A percentile compares a stretch with the other conserved stretches of the same genome.
phyloP scores from a whole-genome alignment of 139 green algal species.

The Closterium sp. region DNA sequence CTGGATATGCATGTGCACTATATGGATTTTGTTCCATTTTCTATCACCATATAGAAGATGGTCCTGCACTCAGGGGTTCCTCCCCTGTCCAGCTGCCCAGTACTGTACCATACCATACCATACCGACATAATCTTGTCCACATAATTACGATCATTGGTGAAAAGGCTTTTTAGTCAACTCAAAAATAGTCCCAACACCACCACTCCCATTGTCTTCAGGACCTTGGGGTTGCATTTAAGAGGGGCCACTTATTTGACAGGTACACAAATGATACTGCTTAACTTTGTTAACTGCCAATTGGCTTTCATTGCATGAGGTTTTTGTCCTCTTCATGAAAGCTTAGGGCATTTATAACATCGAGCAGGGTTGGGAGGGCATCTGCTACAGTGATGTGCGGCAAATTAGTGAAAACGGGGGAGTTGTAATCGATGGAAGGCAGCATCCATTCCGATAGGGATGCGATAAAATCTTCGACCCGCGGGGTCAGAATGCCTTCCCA shows the following conservation, averaged over 20 bases:
- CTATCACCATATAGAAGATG: no score
- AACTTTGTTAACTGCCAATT: background rate
- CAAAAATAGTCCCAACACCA: no score
- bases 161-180: no score
- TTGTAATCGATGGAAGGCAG: background rate
- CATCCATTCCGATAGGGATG: background rate
- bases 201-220: no score
- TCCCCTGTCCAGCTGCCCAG: no score
- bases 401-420: background rate
- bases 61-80: no score
- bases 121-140: no score
- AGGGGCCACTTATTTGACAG: background rate
- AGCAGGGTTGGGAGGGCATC: background rate
- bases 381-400: background rate
- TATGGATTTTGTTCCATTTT: no score
- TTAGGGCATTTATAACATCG: background rate
- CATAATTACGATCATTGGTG: no score
- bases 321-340: background rate
- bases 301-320: background rate
- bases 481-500: conserved; percentile 87
- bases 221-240: background rate
- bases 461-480: conserved; percentile 64
- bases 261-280: background rate
- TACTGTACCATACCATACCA: no score
- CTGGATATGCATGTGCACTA: no score